These are phyloP conservation scores for Cymbopogon citratus DNA, from an alignment of 176 grass and related monocot genomes.

Conservation along the genomic window DNA sequence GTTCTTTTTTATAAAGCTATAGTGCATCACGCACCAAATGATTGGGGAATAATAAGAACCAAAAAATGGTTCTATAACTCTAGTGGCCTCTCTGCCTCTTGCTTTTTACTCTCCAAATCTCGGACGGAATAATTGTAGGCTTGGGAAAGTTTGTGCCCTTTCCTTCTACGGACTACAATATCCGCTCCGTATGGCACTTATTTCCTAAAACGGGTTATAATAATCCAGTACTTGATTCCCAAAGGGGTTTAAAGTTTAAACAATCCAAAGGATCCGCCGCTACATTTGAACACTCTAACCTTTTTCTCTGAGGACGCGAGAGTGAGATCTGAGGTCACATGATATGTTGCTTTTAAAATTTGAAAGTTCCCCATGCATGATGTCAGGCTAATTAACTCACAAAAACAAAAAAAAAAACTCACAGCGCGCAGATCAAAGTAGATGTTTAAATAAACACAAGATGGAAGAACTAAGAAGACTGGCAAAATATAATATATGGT, in stretches of 20 bases:
- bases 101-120: slow-evolving; percentile 27
- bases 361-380: background rate
- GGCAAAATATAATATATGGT: too few species aligned
- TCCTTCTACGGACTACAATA: slow-evolving; percentile 25
- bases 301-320: background rate
- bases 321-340: background rate
- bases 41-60: slow-evolving; percentile 42
- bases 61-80: slow-evolving; percentile 7
- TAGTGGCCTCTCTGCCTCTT: slow-evolving; percentile 16
- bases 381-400: background rate
- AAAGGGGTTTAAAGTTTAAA: background rate
- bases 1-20: background rate
- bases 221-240: background rate
- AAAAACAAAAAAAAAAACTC: too few species aligned
- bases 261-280: background rate
- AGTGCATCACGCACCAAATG: slow-evolving; percentile 6
- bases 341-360: background rate
- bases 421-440: background rate
- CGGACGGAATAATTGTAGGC: slow-evolving; percentile 15
- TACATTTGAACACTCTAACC: slow-evolving; percentile 10
- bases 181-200: background rate
- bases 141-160: slow-evolving; percentile 24
- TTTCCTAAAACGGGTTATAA: background rate
- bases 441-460: background rate
- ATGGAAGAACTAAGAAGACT: too few species aligned